Base-by-base conservation (phyloP, 2,329 filamentous ascomycete genomes). In the Xylaria arbuscula region DNA sequence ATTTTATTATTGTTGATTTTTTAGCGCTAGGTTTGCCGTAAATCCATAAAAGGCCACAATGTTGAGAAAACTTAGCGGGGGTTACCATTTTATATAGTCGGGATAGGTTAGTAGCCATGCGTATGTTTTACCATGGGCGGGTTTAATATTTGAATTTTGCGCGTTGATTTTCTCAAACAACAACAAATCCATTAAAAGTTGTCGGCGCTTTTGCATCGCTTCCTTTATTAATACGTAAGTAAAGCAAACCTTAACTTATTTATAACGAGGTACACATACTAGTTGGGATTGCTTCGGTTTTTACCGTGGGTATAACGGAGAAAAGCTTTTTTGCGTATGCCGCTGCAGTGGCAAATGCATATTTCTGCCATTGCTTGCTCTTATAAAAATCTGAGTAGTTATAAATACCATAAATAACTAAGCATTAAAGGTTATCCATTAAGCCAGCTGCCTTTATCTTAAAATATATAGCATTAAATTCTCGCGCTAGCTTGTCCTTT, bases 141-240 rank as follows among this genome's bases (percentile, higher is more conserved):
- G 51, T 34, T 68, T 81, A 86, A 85, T 0, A 79, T 77, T 51
- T 77, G 77, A 4, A 82, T 75, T 75, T 62, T 61, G 83, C 79
- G 13, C 83, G 75, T 66, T 82, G 84, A 70, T 86, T 84, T 51
- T 87, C 83, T 2, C 86, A 75, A 0, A 84, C 83, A 57, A 76
- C 68, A 56, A 76, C 59, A 17, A 76, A 19, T 58, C n/a, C 54
- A 67, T 58, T 38, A 69, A 15, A 38, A n/a, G 36, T 28, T 19
- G n/a, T 9, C 57, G 32, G 17, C 36, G 56, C 5, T 47, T 36
- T 56, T 15, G 56, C 10, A 58, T 34, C 42, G 13, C 2, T 22
- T 64, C 50, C 1, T 5, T 50, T 65, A 55, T 48, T 3, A 72
- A 11, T 68, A 73, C 50, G 56, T 65, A 28, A 72, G 59, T 38